These are phyloP conservation scores for Gelatoporia subvermispora DNA, from an alignment of 768 basidiomycete species.

Conservation along the genomic window DNA sequence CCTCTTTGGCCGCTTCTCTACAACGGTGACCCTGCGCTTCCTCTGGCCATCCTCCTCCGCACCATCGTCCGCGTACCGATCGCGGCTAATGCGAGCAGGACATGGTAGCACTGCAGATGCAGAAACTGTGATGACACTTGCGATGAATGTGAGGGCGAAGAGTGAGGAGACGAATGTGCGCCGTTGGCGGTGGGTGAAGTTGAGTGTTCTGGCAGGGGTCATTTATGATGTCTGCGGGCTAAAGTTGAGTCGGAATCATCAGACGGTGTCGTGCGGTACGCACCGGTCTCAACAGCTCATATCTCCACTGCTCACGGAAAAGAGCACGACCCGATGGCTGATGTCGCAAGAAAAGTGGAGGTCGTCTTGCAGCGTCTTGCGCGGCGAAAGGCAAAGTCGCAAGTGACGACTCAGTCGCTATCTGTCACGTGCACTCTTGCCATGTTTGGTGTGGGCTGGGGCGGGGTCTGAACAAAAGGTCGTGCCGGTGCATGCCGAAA, in stretches of 20 bases:
- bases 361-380: too few relatives aligned
- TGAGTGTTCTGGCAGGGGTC: slow-evolving; percentile 36
- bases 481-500: too few relatives aligned
- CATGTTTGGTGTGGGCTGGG: not conserved
- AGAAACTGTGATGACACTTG: slow-evolving; percentile 73
- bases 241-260: not conserved
- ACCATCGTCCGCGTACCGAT: slow-evolving; percentile 50
- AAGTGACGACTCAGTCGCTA: too few relatives aligned
- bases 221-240: not conserved
- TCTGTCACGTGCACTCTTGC: not conserved
- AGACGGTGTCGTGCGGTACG: not conserved
- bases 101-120: slow-evolving; percentile 78
- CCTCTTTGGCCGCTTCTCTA: slow-evolving; percentile 62
- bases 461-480: too few relatives aligned
- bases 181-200: slow-evolving; percentile 50
- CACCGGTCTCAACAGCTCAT: slow-evolving; percentile 4
- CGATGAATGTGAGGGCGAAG: slow-evolving; percentile 77
- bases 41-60: slow-evolving; percentile 13
- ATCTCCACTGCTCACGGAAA: not conserved
- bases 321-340: not conserved
- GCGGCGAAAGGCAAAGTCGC: too few relatives aligned
- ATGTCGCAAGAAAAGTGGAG: not conserved
- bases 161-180: slow-evolving; percentile 74
- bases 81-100: slow-evolving; percentile 59
- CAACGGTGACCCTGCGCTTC: slow-evolving; percentile 28